Percentiles rank a stretch among this genome's conserved stretches.
These are phyloP conservation scores for Lavandula angustifolia DNA, from an alignment of 257 asterid species.

Conservation along the genomic window DNA sequence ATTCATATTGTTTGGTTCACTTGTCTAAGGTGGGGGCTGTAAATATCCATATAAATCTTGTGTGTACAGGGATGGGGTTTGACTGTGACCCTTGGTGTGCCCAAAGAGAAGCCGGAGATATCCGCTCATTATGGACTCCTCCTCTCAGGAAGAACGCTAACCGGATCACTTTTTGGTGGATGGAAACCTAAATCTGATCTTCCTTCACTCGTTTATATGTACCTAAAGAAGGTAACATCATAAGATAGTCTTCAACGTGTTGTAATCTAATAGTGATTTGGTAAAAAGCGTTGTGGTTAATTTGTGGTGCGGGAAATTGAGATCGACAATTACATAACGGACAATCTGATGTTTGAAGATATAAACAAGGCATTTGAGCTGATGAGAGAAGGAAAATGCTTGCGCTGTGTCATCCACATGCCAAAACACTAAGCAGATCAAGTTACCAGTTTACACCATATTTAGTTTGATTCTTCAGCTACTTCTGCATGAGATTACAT, in stretches of 20 bases:
- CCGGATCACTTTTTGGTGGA: conserved; percentile 89
- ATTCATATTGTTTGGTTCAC: conserved; percentile 17
- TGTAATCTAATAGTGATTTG: too few relatives aligned
- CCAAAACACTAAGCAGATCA: conserved; percentile 22
- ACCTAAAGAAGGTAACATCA: conserved; percentile 58
- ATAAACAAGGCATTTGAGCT: conserved; percentile 78
- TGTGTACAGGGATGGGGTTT: conserved; percentile 84
- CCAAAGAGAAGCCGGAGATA: conserved; percentile 76
- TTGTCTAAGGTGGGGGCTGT: background rate
- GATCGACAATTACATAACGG: conserved; percentile 69
- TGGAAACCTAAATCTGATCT: conserved; percentile 96
- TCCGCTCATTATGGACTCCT: conserved; percentile 78
- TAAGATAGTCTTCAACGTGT: background rate
- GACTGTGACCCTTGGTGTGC: conserved; percentile 94
- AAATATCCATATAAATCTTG: background rate
- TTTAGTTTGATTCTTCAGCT: too few relatives aligned
- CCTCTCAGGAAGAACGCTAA: conserved; percentile 77
- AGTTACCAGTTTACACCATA: too few relatives aligned
- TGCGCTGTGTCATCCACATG: conserved; percentile 95
- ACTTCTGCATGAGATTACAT: too few relatives aligned
- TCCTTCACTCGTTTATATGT: conserved; percentile 85
- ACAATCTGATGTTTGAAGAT: conserved; percentile 66
- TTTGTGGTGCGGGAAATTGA: conserved; percentile 56
- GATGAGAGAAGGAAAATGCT: conserved; percentile 77
- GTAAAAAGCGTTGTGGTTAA: background rate